Evolutionary conservation across 2,329 filamentous ascomycete genomes (phyloP).

Genomic region (Ophiostoma himal-ulmi): DNA sequence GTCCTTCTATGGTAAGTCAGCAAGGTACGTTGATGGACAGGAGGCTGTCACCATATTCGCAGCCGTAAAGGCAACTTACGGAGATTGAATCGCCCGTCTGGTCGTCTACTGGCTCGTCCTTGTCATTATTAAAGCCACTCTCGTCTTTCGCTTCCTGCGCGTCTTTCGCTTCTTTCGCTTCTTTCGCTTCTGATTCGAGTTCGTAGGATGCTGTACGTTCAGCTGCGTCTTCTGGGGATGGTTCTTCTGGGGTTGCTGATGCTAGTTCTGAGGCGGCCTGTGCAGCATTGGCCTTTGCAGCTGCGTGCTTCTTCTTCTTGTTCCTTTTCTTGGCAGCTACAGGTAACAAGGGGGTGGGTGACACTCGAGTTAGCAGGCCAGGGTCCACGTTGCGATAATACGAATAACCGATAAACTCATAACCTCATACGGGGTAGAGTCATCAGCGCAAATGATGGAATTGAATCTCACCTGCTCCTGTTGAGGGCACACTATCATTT

Average conservation of each 20-base stretch:
- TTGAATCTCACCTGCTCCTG: slow-evolving; percentile 21
- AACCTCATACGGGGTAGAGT: background rate
- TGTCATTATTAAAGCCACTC: slow-evolving; percentile 23
- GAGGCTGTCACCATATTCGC: background rate
- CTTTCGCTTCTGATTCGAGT: slow-evolving; percentile 24
- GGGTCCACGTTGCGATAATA: slow-evolving; percentile 7
- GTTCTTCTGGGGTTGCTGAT: slow-evolving; percentile 24
- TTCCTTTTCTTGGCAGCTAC: slow-evolving; percentile 51
- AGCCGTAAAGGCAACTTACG: background rate
- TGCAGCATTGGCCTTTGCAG: slow-evolving; percentile 36
- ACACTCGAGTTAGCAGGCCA: slow-evolving; percentile 25
- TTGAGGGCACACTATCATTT: slow-evolving; percentile 20
- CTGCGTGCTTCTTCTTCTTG: slow-evolving; percentile 53
- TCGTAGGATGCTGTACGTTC: slow-evolving; percentile 18
- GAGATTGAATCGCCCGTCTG: background rate
- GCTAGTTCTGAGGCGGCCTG: slow-evolving; percentile 18
- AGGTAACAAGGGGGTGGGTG: slow-evolving; percentile 16
- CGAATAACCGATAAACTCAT: background rate
- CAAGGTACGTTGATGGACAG: background rate
- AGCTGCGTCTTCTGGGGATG: slow-evolving; percentile 15
- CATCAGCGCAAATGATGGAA: background rate
- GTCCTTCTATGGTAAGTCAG: background rate
- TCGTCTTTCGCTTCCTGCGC: slow-evolving; percentile 23
- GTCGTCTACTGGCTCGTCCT: slow-evolving; percentile 11
- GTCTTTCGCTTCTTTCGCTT: background rate